Conservation (phyloP, 202 grass and related monocot genomes). For the Eragrostis tef region DNA sequence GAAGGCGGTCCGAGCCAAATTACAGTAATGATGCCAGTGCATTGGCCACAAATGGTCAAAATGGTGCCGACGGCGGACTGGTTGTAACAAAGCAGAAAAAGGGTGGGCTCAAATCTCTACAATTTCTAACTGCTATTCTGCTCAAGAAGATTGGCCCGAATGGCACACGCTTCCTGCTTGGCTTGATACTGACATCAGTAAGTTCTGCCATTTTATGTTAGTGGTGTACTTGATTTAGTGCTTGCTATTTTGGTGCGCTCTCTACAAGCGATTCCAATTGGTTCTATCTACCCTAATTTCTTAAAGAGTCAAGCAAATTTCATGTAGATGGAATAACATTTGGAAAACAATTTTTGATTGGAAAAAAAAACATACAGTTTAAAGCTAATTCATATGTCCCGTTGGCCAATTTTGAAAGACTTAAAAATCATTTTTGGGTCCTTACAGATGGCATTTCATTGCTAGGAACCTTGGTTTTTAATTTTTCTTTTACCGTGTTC, state of each 20-base stretch:
- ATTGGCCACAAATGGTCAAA: conserved; percentile 49
- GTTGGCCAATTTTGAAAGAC: neutral
- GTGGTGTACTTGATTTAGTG: neutral
- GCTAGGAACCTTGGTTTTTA: neutral
- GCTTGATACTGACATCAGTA: conserved; percentile 67
- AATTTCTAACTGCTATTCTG: conserved; percentile 82
- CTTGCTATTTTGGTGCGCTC: neutral
- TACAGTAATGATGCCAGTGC: conserved; percentile 24
- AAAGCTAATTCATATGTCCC: conserved; percentile 17
- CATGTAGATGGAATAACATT: conserved; percentile 6
- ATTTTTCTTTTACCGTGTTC: neutral
- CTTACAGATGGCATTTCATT: conserved; percentile 16
- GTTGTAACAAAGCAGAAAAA: conserved; percentile 46
- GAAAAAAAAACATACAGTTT: neutral
- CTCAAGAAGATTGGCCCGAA: conserved; percentile 77
- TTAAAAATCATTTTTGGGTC: neutral
- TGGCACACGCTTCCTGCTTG: conserved; percentile 69
- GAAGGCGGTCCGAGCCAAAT: conserved; percentile 22
- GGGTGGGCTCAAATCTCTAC: conserved; percentile 70
- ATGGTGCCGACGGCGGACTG: conserved; percentile 45
- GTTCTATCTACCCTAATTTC: neutral
- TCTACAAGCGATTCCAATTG: neutral
- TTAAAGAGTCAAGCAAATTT: neutral
- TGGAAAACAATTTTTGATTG: neutral
- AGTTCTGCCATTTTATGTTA: conserved; percentile 28